Conservation (phyloP, 2,329 filamentous ascomycete genomes). For the Talaromyces amestolkiae region DNA sequence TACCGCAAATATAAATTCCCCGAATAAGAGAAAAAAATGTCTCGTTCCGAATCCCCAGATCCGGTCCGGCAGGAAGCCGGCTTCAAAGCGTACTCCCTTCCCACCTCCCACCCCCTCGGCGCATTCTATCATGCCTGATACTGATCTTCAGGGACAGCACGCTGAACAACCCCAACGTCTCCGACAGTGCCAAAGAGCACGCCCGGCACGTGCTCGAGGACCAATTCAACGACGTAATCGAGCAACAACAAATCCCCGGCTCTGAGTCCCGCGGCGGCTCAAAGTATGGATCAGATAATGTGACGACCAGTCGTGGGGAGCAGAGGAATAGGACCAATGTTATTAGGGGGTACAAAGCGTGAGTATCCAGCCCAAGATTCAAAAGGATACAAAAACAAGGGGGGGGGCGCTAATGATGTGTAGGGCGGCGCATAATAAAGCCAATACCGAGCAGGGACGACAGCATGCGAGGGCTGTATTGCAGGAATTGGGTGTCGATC, state of each 20-base stretch:
- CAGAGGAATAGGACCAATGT: conserved; percentile 23
- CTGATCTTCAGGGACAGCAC: conserved; percentile 18
- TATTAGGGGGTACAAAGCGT: conserved; percentile 27
- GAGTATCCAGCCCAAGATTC: not conserved
- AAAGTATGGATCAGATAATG: conserved; percentile 16
- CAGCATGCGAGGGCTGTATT: conserved; percentile 16
- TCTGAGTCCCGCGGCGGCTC: not conserved
- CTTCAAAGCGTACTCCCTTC: conserved; percentile 24
- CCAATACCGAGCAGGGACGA: conserved; percentile 18
- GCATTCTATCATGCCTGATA: not conserved
- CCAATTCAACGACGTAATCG: conserved; percentile 15
- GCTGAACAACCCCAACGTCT: conserved; percentile 24
- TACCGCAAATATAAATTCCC: not conserved
- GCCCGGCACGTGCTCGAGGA: conserved; percentile 24
- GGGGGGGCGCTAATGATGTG: not conserved
- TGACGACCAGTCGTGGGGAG: conserved; percentile 18
- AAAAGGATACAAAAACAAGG: not conserved
- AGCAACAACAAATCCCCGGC: not conserved
- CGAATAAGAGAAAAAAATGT: conserved; percentile 4
- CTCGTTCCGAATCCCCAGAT: conserved; percentile 17
- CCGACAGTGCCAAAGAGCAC: conserved; percentile 21
- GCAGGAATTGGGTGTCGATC: conserved; percentile 16
- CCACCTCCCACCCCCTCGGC: not conserved
- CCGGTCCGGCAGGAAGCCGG: conserved; percentile 23
- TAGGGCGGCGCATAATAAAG: conserved; percentile 26